phyloP scores from a whole-genome alignment of 2,329 filamentous ascomycete species.

The Phymatotrichopsis omnivora region DNA sequence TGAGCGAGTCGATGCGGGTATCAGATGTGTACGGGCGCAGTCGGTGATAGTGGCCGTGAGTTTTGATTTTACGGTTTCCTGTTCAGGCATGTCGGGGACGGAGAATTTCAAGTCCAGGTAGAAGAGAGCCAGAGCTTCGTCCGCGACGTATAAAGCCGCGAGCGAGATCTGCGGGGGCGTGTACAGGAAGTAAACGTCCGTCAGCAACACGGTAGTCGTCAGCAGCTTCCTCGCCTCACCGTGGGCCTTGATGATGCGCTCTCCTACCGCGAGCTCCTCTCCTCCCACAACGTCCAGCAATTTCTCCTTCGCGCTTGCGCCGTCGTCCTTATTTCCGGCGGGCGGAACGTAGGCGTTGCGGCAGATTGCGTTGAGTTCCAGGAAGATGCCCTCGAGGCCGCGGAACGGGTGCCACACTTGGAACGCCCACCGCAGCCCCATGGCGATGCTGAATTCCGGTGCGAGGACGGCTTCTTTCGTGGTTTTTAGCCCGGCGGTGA shows the following conservation, averaged over 20 bases:
- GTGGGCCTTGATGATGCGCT: constrained; percentile 47
- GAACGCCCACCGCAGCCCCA: constrained; percentile 85
- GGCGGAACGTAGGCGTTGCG: constrained; percentile 44
- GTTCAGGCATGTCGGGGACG: constrained; percentile 14
- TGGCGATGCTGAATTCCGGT: constrained; percentile 84
- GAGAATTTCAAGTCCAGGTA: constrained; percentile 31
- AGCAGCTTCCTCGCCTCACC: constrained; percentile 61
- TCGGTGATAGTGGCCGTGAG: constrained; percentile 46
- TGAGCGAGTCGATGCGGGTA: constrained; percentile 1
- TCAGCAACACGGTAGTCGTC: constrained; percentile 70
- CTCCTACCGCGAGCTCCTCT: neutral
- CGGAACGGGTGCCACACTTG: constrained; percentile 87
- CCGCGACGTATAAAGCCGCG: constrained; percentile 65
- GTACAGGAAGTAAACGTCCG: constrained; percentile 95
- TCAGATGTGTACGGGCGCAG: constrained; percentile 33
- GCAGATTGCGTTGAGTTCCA: constrained; percentile 64
- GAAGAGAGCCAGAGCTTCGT: constrained; percentile 46
- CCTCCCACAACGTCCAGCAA: constrained; percentile 2
- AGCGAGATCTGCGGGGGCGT: constrained; percentile 92
- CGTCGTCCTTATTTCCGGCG: constrained; percentile 27
- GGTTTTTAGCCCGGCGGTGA: constrained; percentile 43
- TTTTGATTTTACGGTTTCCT: constrained; percentile 46
- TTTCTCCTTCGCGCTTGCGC: neutral
- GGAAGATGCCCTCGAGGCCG: constrained; percentile 71
- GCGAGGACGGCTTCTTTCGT: constrained; percentile 75